Conservation (phyloP, 2,329 filamentous ascomycete genomes). For the Hymenoscyphus fructigenus region DNA sequence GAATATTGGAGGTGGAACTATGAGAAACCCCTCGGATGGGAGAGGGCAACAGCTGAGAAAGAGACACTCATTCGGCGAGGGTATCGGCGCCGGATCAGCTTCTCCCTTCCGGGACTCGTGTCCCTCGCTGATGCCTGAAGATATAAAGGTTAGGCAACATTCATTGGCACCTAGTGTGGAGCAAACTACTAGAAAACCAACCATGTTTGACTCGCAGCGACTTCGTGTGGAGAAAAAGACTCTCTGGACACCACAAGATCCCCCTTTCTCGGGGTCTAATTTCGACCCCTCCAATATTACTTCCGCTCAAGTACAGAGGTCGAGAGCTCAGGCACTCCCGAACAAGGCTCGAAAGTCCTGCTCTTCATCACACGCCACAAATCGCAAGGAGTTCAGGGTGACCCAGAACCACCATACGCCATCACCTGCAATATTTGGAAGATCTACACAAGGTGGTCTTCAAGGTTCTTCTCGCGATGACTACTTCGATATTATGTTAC, state of each 20-base stretch:
- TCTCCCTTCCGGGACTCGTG: conserved; percentile 21
- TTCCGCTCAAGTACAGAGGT: conserved; percentile 4
- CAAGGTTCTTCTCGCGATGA: conserved; percentile 5
- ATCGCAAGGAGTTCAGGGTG: too few relatives aligned
- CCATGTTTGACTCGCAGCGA: too few relatives aligned
- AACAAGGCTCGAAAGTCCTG: conserved; percentile 8
- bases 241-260: conserved; percentile 32
- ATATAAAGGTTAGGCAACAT: too few relatives aligned
- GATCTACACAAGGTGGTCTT: neutral
- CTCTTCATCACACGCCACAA: neutral
- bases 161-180: too few relatives aligned
- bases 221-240: conserved; percentile 18
- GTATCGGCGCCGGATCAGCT: conserved; percentile 31
- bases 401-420: neutral
- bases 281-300: too few relatives aligned
- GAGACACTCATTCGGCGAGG: conserved; percentile 30
- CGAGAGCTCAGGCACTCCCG: conserved; percentile 6
- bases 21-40: conserved; percentile 26
- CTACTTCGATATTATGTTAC: conserved; percentile 7
- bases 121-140: too few relatives aligned
- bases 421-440: neutral
- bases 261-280: too few relatives aligned
- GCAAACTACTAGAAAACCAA: too few relatives aligned
- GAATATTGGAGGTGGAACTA: conserved; percentile 27
- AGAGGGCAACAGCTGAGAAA: conserved; percentile 28